A percentile compares a stretch with the other conserved stretches of the same genome.
Conservation (phyloP, 2,329 filamentous ascomycete genomes). For the Exophiala spinifera region DNA sequence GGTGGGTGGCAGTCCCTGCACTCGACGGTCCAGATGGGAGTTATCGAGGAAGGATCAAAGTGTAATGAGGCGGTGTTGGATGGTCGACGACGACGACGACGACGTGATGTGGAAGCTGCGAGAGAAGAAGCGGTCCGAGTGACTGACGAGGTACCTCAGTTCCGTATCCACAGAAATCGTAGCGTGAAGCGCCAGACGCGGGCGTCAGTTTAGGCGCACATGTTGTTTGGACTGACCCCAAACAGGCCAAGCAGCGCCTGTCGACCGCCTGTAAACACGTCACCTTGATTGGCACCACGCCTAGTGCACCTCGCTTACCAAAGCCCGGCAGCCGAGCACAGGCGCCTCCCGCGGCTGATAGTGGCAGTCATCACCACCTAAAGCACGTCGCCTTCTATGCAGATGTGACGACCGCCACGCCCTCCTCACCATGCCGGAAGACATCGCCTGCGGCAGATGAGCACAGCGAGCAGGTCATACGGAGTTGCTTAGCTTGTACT, state of each 20-base stretch:
- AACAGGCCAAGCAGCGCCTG: too few species aligned
- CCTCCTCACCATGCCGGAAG: too few species aligned
- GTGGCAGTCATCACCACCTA: not conserved
- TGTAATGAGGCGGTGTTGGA: not conserved
- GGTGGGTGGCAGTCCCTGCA: not conserved
- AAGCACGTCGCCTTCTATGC: not conserved
- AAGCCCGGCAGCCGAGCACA: not conserved
- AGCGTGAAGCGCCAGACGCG: not conserved
- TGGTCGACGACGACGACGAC: not conserved
- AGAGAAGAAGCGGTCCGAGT: not conserved
- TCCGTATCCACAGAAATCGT: not conserved
- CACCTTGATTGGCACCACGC: not conserved
- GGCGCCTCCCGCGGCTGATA: not conserved
- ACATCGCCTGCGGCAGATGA: too few species aligned
- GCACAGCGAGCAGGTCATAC: too few species aligned
- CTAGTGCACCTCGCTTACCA: not conserved
- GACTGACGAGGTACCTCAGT: too few species aligned
- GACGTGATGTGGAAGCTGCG: conserved; percentile 2
- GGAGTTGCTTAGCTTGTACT: too few species aligned
- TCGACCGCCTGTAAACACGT: too few species aligned
- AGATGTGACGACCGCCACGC: not conserved
- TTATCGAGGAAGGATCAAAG: too few species aligned
- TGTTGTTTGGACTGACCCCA: not conserved
- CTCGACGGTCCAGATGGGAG: too few species aligned
- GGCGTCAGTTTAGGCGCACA: not conserved